Evolutionary conservation across 805 yeast species (phyloP), one percentile per base, ranked within the genome.

Genomic region (Saturnispora silvae): DNA sequence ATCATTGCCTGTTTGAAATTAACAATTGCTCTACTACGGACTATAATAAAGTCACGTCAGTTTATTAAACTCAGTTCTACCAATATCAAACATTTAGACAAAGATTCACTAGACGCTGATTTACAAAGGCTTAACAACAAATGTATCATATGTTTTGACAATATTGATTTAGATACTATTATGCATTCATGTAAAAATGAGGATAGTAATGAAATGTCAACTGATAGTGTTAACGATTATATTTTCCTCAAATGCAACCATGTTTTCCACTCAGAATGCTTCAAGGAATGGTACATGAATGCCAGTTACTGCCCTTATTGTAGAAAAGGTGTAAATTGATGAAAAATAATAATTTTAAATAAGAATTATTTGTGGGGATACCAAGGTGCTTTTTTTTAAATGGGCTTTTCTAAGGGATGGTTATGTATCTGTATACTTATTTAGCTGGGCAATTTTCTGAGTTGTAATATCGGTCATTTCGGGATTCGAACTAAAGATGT

Each of bases 131-230:
- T 43, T 20, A 40, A 45, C 20, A 45, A 48, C 20, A 33, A 22
- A 22, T 48, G 52, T 31, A 28, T 48, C 4, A 48, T 48, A 3
- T 48, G 52, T 28, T 36, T 37, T 5, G 52, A 45, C 19, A 34
- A 39, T 5, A 29, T 48, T 5, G 14, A 19, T 10, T 16, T 23
- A 8, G 20, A 25, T 6, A 28, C 28, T 20, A 4, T 28, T 5
- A 18, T 25, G 11, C 28, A 25, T 25, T 14, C n/a, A n/a, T 4
- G 19, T 18, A 4, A 20, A 29, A 29, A 29, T 18, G 4, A 7
- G 14, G 7, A 6, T 18, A 18, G 4, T 14, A 20, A 6, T 18
- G 19, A 8, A 7, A 7, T 7, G 6, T n/a, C 7, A n/a, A 8
- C 11, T n/a, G 5, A 11, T 8, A 18, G 19, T 7, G 20, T 6